Evolutionary conservation across 2,329 filamentous ascomycete genomes (phyloP), one percentile per base, ranked within the genome.

Genomic region (Fusarium caatingaense): DNA sequence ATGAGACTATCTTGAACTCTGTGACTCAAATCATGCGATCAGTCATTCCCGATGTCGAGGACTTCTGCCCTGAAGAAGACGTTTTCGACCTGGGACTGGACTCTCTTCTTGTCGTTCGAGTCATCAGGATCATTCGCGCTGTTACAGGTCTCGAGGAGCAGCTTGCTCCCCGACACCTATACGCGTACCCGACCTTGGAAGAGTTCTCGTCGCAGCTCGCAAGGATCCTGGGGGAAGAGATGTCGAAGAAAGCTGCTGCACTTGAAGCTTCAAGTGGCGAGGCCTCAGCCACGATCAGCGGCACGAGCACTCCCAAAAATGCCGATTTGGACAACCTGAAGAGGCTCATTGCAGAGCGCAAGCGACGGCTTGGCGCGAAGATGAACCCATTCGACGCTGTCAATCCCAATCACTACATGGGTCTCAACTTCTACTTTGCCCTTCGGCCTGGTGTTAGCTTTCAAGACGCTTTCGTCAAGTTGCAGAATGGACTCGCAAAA

Each of bases 391-490:
- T 53, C 1, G 56, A 61, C n/a, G 59, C 56, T 5, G 56, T 61
- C 6, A 61, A 61, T 4, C 59, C 59, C 20, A 61, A 61, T 30
- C 56, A 61, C 9, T 61, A 61, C 4, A 60, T 61, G 59, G 59
- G 59, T 2, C 37, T 61, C 20, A 61, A 60, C 28, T 61, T 61
- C 9, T 61, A 61, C 44, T 61, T 61, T 15, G 56, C 59, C 9
- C 45, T 61, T 16, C 5, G 5, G 1, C 37, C 37, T 3, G 59
- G 37, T 0, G 9, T 61, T 0, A n/a, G 28, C 5, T 61, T 53
- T 1, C 11, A 45, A 1, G 28, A 32, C 4, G 23, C 23, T 2
- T 61, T 53, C 15, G 8, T 3, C 1, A 61, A 61, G 16, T 2
- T 61, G 1, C 56, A 61, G 5, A 59, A 20, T 6, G 59, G 56